Conservation (phyloP, 2,329 filamentous ascomycete genomes). For the Boeremia lycopersici region DNA sequence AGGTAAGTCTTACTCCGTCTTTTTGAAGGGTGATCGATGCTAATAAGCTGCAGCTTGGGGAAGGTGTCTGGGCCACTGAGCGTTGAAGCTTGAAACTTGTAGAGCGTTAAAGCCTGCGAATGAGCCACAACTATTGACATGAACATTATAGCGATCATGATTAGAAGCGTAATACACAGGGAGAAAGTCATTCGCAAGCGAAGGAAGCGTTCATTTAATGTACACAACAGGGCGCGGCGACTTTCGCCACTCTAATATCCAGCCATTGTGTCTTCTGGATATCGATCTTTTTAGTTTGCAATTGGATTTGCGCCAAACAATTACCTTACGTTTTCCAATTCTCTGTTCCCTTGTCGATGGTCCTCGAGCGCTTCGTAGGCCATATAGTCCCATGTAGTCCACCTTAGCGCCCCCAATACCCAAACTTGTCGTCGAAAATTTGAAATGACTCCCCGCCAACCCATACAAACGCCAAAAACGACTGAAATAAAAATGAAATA, state of each 20-base stretch:
- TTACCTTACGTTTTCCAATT: not conserved
- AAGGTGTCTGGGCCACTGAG: constrained; percentile 40
- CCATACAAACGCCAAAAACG: constrained; percentile 9
- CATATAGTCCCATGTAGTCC: not conserved
- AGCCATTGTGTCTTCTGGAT: not conserved
- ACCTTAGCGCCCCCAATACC: constrained; percentile 15
- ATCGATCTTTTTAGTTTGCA: too few relatives aligned
- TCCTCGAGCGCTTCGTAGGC: constrained; percentile 16
- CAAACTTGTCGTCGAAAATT: constrained; percentile 33
- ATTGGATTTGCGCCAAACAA: too few relatives aligned
- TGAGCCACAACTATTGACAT: not conserved
- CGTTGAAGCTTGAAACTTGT: not conserved
- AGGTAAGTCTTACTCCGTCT: constrained; percentile 37
- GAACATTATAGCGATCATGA: not conserved
- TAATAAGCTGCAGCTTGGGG: constrained; percentile 44
- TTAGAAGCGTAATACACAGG: not conserved
- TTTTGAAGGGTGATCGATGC: not conserved
- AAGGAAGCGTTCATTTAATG: not conserved
- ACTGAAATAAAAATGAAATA: constrained; percentile 34
- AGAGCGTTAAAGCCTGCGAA: not conserved
- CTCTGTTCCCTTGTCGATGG: not conserved
- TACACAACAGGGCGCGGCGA: not conserved
- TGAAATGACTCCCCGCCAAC: constrained; percentile 43
- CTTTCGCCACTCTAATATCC: not conserved
- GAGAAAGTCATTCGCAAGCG: not conserved